Conservation (phyloP, 1,139 yeast genomes). For the Meyerozyma guilliermondii region DNA sequence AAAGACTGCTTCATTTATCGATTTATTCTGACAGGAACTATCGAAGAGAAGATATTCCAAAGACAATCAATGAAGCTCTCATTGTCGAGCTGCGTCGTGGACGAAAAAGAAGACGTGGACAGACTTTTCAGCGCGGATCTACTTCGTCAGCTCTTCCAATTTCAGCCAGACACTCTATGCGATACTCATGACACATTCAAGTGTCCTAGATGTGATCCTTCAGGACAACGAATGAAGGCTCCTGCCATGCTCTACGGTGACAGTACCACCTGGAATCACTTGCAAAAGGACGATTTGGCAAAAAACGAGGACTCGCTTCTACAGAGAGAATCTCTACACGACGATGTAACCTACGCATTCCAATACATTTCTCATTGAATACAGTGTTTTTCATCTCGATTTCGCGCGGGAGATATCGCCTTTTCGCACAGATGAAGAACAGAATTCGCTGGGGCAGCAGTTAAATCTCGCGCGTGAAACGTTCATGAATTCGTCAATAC, state of each 20-base stretch:
- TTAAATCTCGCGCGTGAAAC: slow-evolving; percentile 1
- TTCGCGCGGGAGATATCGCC: slow-evolving; percentile 2
- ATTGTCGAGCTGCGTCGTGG: slow-evolving; percentile 92
- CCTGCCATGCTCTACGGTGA: slow-evolving; percentile 96
- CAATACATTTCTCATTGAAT: slow-evolving; percentile 79
- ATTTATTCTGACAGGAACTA: slow-evolving; percentile 90
- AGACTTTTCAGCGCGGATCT: slow-evolving; percentile 81
- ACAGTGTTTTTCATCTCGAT: slow-evolving; percentile 1
- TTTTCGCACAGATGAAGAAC: slow-evolving; percentile 2
- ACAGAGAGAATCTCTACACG: slow-evolving; percentile 63
- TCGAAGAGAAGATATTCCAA: slow-evolving; percentile 94
- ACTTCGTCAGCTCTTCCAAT: slow-evolving; percentile 70
- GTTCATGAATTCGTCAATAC: slow-evolving; percentile 1
- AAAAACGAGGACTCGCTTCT: slow-evolving; percentile 73
- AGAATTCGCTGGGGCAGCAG: background rate
- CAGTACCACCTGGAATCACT: slow-evolving; percentile 96
- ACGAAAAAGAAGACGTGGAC: slow-evolving; percentile 93
- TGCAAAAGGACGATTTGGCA: slow-evolving; percentile 55
- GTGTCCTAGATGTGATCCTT: slow-evolving; percentile 72
- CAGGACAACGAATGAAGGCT: slow-evolving; percentile 60
- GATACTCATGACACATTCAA: slow-evolving; percentile 92
- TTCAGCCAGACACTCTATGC: slow-evolving; percentile 62
- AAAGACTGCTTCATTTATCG: slow-evolving; percentile 94
- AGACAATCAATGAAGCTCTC: slow-evolving; percentile 96
- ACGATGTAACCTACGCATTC: slow-evolving; percentile 80